Evolutionary conservation across 2,329 filamentous ascomycete genomes (phyloP).

Genomic region (Rhinocladiella similis): DNA sequence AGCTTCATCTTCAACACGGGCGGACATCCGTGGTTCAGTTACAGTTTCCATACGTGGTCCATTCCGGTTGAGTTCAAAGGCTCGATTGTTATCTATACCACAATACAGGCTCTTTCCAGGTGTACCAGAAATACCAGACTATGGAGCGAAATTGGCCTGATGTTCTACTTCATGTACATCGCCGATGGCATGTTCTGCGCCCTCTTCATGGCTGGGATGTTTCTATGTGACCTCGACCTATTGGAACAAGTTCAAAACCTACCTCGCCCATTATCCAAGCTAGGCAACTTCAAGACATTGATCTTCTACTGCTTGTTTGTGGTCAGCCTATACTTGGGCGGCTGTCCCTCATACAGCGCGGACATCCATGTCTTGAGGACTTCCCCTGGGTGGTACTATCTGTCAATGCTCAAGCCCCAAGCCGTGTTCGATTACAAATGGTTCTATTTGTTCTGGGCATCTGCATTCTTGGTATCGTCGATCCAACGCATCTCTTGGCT

Average conservation of each 20-base stretch:
- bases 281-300: slow-evolving; percentile 51
- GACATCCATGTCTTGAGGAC: slow-evolving; percentile 31
- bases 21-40: slow-evolving; percentile 57
- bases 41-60: slow-evolving; percentile 63
- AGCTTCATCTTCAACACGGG: slow-evolving; percentile 65
- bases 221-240: slow-evolving; percentile 62
- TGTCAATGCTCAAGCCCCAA: slow-evolving; percentile 55
- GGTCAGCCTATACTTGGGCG: slow-evolving; percentile 58
- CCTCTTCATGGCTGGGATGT: slow-evolving; percentile 62
- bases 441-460: slow-evolving; percentile 66
- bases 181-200: slow-evolving; percentile 64
- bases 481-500: slow-evolving; percentile 60
- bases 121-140: slow-evolving; percentile 57
- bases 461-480: slow-evolving; percentile 56
- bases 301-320: slow-evolving; percentile 57
- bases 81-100: slow-evolving; percentile 63
- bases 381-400: slow-evolving; percentile 25
- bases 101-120: slow-evolving; percentile 57
- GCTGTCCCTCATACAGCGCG: slow-evolving; percentile 58
- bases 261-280: slow-evolving; percentile 48
- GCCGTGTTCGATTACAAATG: slow-evolving; percentile 67
- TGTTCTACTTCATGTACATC: slow-evolving; percentile 68
- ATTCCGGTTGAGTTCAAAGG: slow-evolving; percentile 66
- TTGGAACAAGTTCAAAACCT: slow-evolving; percentile 53
- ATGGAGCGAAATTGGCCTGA: slow-evolving; percentile 53